Evolutionary conservation across 768 basidiomycete genomes (phyloP).

Genomic region (Dacryopinax spathularia): DNA sequence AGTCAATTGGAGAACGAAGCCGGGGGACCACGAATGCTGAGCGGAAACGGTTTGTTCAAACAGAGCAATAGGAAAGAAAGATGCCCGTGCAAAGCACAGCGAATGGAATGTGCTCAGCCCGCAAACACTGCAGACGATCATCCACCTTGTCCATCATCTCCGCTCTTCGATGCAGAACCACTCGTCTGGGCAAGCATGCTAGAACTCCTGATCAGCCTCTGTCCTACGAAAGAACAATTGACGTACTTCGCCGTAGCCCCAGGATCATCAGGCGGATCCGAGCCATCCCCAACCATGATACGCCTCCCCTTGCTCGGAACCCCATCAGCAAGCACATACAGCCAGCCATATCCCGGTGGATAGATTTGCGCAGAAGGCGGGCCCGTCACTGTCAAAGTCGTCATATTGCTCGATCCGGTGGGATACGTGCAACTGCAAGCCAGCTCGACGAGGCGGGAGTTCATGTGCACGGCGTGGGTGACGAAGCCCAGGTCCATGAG

Average conservation of each 20-base stretch:
- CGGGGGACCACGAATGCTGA: too few relatives aligned
- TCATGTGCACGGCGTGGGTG: conserved; percentile 63
- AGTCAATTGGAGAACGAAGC: too few relatives aligned
- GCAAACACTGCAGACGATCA: too few relatives aligned
- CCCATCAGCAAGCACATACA: conserved; percentile 52
- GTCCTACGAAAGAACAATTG: neutral
- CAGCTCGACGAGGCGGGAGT: conserved; percentile 62
- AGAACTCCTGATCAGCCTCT: neutral
- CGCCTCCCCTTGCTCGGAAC: conserved; percentile 48
- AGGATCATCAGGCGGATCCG: conserved; percentile 34
- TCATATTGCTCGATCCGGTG: conserved; percentile 30
- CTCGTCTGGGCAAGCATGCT: neutral
- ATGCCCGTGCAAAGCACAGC: too few relatives aligned
- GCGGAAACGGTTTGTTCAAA: too few relatives aligned
- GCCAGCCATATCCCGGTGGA: conserved; percentile 69
- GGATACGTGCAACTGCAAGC: conserved; percentile 38
- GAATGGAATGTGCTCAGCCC: too few relatives aligned
- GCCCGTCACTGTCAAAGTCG: conserved; percentile 41
- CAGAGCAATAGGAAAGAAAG: too few relatives aligned
- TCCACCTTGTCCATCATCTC: too few relatives aligned
- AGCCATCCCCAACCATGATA: conserved; percentile 56
- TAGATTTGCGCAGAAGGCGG: conserved; percentile 54
- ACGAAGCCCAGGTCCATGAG: conserved; percentile 74
- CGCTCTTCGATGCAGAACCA: neutral
- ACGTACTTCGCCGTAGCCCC: conserved; percentile 14